Evolutionary conservation across 306 rosid genomes (phyloP).

Genomic region (Rosa multiflora): DNA sequence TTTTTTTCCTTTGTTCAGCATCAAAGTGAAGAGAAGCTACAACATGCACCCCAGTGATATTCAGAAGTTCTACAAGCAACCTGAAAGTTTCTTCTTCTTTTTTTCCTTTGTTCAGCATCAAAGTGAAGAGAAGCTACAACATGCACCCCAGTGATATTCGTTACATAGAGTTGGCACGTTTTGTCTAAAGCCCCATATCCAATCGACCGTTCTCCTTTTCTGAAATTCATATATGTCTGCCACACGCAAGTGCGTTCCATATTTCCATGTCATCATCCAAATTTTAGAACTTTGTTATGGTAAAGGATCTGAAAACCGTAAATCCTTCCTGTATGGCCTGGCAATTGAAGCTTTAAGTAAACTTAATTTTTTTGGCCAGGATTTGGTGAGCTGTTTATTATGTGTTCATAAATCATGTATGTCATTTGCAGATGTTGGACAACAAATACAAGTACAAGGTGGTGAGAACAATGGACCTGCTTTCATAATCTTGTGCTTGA

Average conservation of each 20-base stretch:
- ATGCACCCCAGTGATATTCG: neutral
- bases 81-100: neutral
- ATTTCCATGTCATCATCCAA: neutral
- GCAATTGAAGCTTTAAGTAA: neutral
- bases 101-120: neutral
- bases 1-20: neutral
- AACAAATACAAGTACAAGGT: neutral
- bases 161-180: neutral
- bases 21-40: neutral
- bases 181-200: neutral
- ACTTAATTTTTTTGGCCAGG: neutral
- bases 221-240: neutral
- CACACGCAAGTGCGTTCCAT: neutral
- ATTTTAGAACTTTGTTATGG: neutral
- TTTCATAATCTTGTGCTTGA: neutral
- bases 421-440: neutral
- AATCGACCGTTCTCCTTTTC: neutral
- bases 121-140: neutral
- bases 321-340: neutral
- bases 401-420: neutral
- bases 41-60: too few species aligned
- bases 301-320: neutral
- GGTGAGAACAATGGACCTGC: neutral
- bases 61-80: too few species aligned
- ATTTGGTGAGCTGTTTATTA: neutral